Percentiles rank a stretch among this genome's conserved stretches.
Evolutionary conservation across 495 filamentous ascomycete genomes (phyloP).

Genomic region (Aspergillus heteromorphus): DNA sequence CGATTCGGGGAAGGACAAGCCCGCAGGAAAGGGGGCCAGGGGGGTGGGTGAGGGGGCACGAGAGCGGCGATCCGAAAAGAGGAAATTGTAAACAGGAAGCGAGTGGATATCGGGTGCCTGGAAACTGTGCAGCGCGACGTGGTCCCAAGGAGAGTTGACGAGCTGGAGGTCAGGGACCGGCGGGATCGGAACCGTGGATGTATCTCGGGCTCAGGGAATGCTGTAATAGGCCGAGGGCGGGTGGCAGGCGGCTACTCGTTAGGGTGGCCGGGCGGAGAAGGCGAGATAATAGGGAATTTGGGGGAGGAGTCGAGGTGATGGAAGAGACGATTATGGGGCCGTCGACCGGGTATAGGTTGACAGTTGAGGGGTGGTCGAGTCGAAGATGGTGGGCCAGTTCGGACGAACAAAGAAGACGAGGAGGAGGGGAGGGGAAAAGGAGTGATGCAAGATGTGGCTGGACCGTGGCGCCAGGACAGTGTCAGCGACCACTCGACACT

Average conservation of each 20-base stretch:
- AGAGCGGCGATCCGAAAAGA: slow-evolving; percentile 22
- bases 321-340: background rate
- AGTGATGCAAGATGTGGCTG: slow-evolving; percentile 7
- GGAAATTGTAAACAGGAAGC: slow-evolving; percentile 38
- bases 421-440: background rate
- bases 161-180: slow-evolving; percentile 5
- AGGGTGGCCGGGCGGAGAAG: background rate
- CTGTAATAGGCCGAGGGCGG: slow-evolving; percentile 1
- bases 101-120: slow-evolving; percentile 14
- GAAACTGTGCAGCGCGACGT: slow-evolving; percentile 2
- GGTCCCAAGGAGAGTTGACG: background rate
- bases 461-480: slow-evolving; percentile 5
- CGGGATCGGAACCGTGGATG: slow-evolving; percentile 20
- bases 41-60: background rate
- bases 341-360: no score
- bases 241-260: background rate
- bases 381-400: no score
- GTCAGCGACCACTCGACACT: background rate
- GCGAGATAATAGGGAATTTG: background rate
- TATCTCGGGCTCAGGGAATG: slow-evolving; percentile 8
- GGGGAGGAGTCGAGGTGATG: background rate
- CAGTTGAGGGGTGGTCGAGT: no score
- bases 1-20: slow-evolving; percentile 13
- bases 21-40: background rate
- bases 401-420: background rate